Conservation (phyloP, 169 alveolate genomes). For the Plasmodium yoelii region DNA sequence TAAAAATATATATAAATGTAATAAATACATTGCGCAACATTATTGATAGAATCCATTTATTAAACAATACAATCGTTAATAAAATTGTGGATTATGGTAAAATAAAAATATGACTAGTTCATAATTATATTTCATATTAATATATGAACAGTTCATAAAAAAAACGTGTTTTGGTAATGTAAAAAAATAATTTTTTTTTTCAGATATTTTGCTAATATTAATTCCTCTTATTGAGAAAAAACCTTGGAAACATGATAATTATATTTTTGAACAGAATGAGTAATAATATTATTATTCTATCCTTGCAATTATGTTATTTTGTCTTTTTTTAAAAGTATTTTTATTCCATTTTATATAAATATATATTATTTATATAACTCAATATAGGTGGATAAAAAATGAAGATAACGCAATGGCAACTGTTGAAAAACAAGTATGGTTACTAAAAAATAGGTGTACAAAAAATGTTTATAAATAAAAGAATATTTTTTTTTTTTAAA, state of each 20-base stretch:
- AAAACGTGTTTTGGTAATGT: background rate
- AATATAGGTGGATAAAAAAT: slow-evolving; percentile 51
- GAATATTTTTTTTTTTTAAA: background rate
- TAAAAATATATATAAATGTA: slow-evolving; percentile 51
- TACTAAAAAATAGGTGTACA: background rate
- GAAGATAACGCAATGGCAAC: slow-evolving; percentile 37
- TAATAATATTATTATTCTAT: background rate
- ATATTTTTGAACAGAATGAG: slow-evolving; percentile 69
- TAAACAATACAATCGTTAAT: slow-evolving; percentile 60
- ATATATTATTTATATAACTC: background rate
- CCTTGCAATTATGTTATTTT: slow-evolving; percentile 2
- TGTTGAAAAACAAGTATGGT: slow-evolving; percentile 53
- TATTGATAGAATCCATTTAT: slow-evolving; percentile 58
- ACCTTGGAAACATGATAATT: slow-evolving; percentile 58
- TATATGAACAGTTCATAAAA: background rate
- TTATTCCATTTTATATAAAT: background rate
- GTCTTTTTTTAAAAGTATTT: background rate
- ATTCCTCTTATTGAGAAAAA: slow-evolving; percentile 63
- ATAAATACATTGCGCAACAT: slow-evolving; percentile 41
- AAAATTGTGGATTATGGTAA: slow-evolving; percentile 73
- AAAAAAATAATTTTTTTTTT: background rate
- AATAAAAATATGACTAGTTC: slow-evolving; percentile 4
- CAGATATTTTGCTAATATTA: slow-evolving; percentile 57
- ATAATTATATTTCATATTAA: slow-evolving; percentile 6
- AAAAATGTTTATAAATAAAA: background rate